phyloP scores from a whole-genome alignment of 345 rosid genomes.

The Euphorbia peplus region DNA sequence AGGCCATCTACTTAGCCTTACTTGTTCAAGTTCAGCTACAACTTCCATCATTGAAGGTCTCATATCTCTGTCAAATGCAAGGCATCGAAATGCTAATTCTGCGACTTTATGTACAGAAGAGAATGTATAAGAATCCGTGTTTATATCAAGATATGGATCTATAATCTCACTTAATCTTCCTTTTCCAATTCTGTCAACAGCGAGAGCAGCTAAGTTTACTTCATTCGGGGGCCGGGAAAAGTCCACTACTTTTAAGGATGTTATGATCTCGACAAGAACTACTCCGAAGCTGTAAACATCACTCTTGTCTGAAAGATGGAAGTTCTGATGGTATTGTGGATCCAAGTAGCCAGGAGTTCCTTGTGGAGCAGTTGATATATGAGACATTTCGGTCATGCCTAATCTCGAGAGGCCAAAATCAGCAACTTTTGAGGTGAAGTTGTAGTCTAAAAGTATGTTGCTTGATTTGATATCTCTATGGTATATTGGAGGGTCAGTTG shows the following conservation, averaged over 20 bases:
- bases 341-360: conserved; percentile 92
- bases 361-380: conserved; percentile 89
- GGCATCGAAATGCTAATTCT: conserved; percentile 75
- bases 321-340: conserved; percentile 83
- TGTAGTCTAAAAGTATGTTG: conserved; percentile 72
- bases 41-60: conserved; percentile 70
- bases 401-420: conserved; percentile 90
- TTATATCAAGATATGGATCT: conserved; percentile 44
- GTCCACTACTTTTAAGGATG: conserved; percentile 61
- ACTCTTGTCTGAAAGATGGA: conserved; percentile 79
- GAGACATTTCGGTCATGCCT: conserved; percentile 68
- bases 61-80: conserved; percentile 59
- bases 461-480: conserved; percentile 86
- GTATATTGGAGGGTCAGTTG: conserved; percentile 68
- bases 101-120: conserved; percentile 46
- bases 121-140: conserved; percentile 40
- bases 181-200: conserved; percentile 50
- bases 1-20: conserved; percentile 29
- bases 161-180: conserved; percentile 52
- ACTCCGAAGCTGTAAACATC: conserved; percentile 86
- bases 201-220: conserved; percentile 62
- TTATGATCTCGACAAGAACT: conserved; percentile 60
- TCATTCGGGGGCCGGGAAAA: conserved; percentile 48
- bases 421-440: conserved; percentile 71
- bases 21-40: conserved; percentile 46